These are phyloP conservation scores for Rubia tinctorum DNA, from an alignment of 305 asterid species.

Conservation along the genomic window DNA sequence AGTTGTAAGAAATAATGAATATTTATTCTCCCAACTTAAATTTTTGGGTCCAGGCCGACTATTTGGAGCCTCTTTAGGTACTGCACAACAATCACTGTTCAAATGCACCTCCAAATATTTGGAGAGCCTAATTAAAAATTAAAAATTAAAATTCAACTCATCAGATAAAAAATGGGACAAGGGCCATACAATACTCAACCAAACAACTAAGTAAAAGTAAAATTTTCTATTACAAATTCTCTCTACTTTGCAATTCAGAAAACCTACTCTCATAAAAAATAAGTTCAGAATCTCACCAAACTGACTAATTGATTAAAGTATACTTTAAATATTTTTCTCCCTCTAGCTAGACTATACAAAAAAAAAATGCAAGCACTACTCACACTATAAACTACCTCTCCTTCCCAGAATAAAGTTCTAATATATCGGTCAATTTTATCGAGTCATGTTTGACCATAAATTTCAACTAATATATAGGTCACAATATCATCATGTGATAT, in stretches of 20 bases:
- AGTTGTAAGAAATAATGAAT: conserved; percentile 7
- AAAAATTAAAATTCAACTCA: neutral
- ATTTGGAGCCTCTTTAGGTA: neutral
- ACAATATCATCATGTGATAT: too few relatives aligned
- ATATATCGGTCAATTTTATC: too few relatives aligned
- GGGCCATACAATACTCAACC: neutral
- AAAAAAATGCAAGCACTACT: neutral
- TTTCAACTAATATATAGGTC: too few relatives aligned
- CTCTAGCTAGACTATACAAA: neutral
- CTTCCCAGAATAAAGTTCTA: too few relatives aligned
- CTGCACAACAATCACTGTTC: neutral
- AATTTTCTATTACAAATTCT: neutral
- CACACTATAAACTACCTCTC: neutral
- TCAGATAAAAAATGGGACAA: neutral
- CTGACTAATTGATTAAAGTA: too few relatives aligned
- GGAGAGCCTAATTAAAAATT: conserved; percentile 2
- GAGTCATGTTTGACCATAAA: too few relatives aligned
- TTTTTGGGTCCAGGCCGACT: conserved; percentile 1
- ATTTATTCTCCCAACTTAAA: neutral
- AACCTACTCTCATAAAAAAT: neutral
- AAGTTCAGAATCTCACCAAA: neutral
- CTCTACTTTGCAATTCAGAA: too few relatives aligned
- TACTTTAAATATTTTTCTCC: neutral
- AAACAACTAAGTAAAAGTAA: neutral
- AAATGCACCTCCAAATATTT: neutral